Evolutionary conservation across 108 stramenopile species (phyloP), one percentile per base, ranked within the genome.

Genomic region (Seminavis robusta): DNA sequence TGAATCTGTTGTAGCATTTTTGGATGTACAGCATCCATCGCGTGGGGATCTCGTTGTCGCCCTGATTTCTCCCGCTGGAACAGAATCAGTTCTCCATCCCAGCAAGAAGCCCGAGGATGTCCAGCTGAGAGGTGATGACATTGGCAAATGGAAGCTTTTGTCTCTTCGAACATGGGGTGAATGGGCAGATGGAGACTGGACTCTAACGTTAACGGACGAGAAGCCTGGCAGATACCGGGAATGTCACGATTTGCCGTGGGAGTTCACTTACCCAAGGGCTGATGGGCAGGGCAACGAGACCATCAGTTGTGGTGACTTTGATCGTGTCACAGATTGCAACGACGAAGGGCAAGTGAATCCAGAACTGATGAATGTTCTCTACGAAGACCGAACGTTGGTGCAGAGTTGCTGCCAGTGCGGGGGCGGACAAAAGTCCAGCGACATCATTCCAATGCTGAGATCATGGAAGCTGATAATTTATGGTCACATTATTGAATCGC

Each of bases 131-230:
- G 13, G 33, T 20, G 36, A 13, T 0, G 20, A 34, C 11, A 47
- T 31, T 17, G 41, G 46, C 8, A 36, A 53, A 46, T 67, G 65
- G 65, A 63, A 73, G 45, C 36, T 67, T 19, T 21, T 52, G 28
- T 63, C 72, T 1, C 53, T 73, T 21, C 43, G 66, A 4, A 33
- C 42, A 13, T 73, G 72, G 72, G 72, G 72, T n/a, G 72, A 73
- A 32, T 19, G 6, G 3, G 28, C 54, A 1, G 28, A 32, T 37
- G 65, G 65, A 0, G 48, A 57, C 2, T 66, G 65, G 58, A 65
- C 45, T 24, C 33, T 72, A 2, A 31, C 59, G 0, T 46, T 58
- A 0, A 42, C 30, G 2, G 62, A 52, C 29, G 33, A 56, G 44
- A 55, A 21, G 15, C 16, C 2, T 9, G 63, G 63, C n/a, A n/a